Base-by-base conservation (phyloP, 768 basidiomycete species). In the Leccinum uliginosum region DNA sequence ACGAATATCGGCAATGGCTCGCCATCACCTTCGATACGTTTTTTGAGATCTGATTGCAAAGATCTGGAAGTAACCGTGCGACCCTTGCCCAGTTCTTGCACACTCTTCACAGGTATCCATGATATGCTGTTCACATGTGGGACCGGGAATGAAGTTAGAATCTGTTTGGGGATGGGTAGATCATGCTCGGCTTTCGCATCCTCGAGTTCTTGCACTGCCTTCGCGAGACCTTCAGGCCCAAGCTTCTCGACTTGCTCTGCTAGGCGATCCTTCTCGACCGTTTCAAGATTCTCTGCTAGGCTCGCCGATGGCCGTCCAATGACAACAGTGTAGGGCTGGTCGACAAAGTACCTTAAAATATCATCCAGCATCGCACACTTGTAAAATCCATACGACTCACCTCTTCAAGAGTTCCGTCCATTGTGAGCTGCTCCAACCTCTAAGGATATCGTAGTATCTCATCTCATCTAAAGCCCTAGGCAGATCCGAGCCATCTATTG, bases 121-220 rank as follows among this genome's bases (percentile, higher is more conserved):
- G 88, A 84, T 62, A 99, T 95, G 57, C 82, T 88, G 68, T 87
- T 87, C 38, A 96, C 91, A 63, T 90, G 83, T 0, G 95, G 96
- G 26, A 98, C 84, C n/a, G 87, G 88, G 79, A 98, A 98, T 14
- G 81, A 77, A 2, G 84, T 87, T 32, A 99, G 72, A 57, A 98
- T 79, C 24, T 91, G 85, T 14, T 77, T 74, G 3, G 97, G 96
- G 43, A 98, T 93, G 14, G 87, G 84, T 58, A 73, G 75, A 56
- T 90, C 90, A 67, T 98, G 90, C 67, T 94, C 91, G 21, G 81
- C 80, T 73, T 98, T 96, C 5, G 97, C 93, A 34, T 76, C 82
- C 63, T 92, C 85, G 12, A 98, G 76, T 59, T 81, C 81, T 56
- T 79, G 76, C 58, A 78, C 83, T 24, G 86, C 85, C 60, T 82